Conservation (phyloP, 2,329 filamentous ascomycete species). For the Trichoderma hamatum region DNA sequence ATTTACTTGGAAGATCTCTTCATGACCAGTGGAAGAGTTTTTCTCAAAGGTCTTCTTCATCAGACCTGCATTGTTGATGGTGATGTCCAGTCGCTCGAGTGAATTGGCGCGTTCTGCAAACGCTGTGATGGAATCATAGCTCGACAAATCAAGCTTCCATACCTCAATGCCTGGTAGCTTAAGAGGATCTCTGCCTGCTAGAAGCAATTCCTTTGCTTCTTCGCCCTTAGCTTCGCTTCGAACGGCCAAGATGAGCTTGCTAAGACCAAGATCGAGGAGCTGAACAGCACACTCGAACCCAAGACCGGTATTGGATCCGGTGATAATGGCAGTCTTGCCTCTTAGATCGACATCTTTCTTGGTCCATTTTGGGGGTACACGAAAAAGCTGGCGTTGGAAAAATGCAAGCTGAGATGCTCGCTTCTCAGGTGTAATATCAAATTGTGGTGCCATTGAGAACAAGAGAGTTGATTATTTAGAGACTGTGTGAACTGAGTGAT, state of each 20-base stretch:
- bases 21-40: not conserved
- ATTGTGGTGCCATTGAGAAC: not conserved
- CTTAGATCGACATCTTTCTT: not conserved
- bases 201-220: not conserved
- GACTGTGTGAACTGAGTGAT: too few species aligned
- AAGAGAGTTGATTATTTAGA: not conserved
- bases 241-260: slow-evolving; percentile 7
- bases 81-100: not conserved
- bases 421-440: not conserved
- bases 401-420: slow-evolving; percentile 8
- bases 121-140: slow-evolving; percentile 10
- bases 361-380: slow-evolving; percentile 1
- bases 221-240: slow-evolving; percentile 12
- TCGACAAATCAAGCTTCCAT: slow-evolving; percentile 8
- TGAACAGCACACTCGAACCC: slow-evolving; percentile 8
- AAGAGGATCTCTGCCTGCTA: not conserved
- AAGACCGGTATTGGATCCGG: slow-evolving; percentile 9
- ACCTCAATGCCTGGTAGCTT: not conserved
- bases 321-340: slow-evolving; percentile 15
- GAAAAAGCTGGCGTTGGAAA: not conserved
- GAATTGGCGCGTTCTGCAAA: slow-evolving; percentile 4
- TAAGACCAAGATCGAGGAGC: slow-evolving; percentile 10
- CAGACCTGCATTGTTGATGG: slow-evolving; percentile 5
- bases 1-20: not conserved
- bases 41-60: not conserved